Base-by-base conservation (phyloP, 345 rosid species). In the Eucalyptus urophylla region DNA sequence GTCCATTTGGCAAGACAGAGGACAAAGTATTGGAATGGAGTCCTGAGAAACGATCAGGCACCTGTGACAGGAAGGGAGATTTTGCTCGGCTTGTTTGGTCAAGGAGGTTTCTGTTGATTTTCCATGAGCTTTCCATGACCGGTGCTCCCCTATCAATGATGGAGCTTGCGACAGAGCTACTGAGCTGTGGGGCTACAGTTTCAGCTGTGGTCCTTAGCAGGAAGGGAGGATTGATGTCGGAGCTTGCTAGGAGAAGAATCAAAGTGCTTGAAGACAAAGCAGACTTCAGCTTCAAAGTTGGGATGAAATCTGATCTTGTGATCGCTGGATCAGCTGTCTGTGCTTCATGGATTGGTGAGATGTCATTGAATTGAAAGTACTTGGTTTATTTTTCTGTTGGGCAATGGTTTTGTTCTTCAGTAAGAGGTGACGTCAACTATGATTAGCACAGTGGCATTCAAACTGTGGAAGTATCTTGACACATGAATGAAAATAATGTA, bases 181-280 rank as follows among this genome's bases (percentile, higher is more conserved):
- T 97, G 95, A 97, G 99, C 97, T 97, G 99, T 89, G 99, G 99
- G 86, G 99, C 99, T 89, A 94, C 99, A 53, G 99, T 97, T 85
- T 97, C 98, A 62, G 99, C 97, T 54, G 99, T 97, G 58, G 99
- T 97, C 91, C 96, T 97, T 58, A 97, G 98, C 92, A 96, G 93
- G 92, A 97, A 93, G 92, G 99, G 99, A 90, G 99, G 99, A 33
- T 91, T 97, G 90, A 88, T 97, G 97, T 90, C 94, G 6, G 99
- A 97, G 92, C 98, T 97, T 89, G 85, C 91, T 15, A 95, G 98
- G 93, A 96, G 99, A 94, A 94, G 92, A 92, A 97, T 97, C 91
- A 97, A 94, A 92, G 99, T 97, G 88, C 93, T 97, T 76, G 99
- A 97, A 90, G 99, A 97, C 92, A 95, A 93, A 94, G 96, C 96